Base-by-base conservation (phyloP, 2,329 filamentous ascomycete genomes). In the Monosporascus sp. region DNA sequence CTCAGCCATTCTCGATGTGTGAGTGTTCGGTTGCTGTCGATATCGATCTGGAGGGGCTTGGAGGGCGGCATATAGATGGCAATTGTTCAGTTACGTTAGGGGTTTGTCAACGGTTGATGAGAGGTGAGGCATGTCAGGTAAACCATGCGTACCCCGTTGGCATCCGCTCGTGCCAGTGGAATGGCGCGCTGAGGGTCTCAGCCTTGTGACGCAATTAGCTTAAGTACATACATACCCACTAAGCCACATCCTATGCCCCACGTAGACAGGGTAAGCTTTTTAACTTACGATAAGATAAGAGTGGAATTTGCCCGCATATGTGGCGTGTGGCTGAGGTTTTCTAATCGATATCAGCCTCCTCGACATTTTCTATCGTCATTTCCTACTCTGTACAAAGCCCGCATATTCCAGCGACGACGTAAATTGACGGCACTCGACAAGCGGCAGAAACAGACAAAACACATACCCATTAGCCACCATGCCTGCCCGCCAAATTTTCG, bases 401-500 rank as follows among this genome's bases (percentile, higher is more conserved):
- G 22, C 43, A 46, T 46, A 17, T 18, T 20, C 38, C 38, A 41
- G 31, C 31, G 31, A 14, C 31, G 11, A 35, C 31, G 31, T 35
- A 35, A 35, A 35, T 35, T 35, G 31, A 14, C 22, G 25, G 48
- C 18, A n/a, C 35, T 49, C 38, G 3, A 52, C 20, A 38, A 45
- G 43, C 9, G 20, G 22, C 37, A 47, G 22, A 38, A 18, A 9
- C 27, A 17, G 8, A 9, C 27, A 31, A 22, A 20, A 46, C 37
- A 53, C 18, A 31, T 37, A 27, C 45, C 35, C 5, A 17, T 22
- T 20, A n/a, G 20, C 39, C 38, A 61, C 41, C 37, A 89, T 89
- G 87, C 73, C 83, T 67, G 82, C 84, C 61, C 87, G 83, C 72
- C 75, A 78, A 70, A 73, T 83, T 57, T 68, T 75, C 55, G 75